phyloP scores from a whole-genome alignment of 1,284 basidiomycete species.

The Moesziomyces parantarcticus region DNA sequence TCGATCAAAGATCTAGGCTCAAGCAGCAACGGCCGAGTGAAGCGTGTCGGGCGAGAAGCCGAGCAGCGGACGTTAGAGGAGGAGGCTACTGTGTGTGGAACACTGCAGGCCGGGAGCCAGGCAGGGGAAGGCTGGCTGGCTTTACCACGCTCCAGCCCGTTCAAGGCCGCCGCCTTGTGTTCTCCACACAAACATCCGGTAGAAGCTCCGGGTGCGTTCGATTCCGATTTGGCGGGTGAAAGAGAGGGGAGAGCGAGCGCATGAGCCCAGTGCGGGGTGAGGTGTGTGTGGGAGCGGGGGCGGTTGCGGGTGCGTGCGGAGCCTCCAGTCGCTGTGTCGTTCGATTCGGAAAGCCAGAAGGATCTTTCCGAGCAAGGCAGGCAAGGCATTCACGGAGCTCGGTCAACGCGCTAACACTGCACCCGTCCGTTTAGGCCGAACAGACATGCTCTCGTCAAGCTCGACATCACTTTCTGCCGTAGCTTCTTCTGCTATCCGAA shows the following conservation, averaged over 20 bases:
- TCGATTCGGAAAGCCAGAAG: constrained; percentile 6
- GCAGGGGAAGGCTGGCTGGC: background rate
- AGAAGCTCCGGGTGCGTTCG: background rate
- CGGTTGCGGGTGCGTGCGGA: constrained; percentile 9
- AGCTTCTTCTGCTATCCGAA: background rate
- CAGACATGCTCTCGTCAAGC: background rate
- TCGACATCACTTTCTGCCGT: background rate
- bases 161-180: background rate
- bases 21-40: constrained; percentile 26
- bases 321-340: background rate
- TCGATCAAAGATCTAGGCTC: constrained; percentile 19
- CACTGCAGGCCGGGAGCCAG: background rate
- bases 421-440: constrained; percentile 10
- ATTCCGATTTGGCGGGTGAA: constrained; percentile 15
- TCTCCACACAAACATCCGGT: constrained; percentile 15
- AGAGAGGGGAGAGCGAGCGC: background rate
- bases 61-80: background rate
- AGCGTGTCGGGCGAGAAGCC: constrained; percentile 12
- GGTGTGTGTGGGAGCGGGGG: background rate
- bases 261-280: background rate
- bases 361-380: constrained; percentile 26
- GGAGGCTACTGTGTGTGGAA: background rate
- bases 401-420: background rate
- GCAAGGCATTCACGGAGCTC: constrained; percentile 25
- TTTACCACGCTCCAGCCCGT: constrained; percentile 11